Conservation (phyloP, 1,139 yeast genomes). For the Candida sanyaensis region DNA sequence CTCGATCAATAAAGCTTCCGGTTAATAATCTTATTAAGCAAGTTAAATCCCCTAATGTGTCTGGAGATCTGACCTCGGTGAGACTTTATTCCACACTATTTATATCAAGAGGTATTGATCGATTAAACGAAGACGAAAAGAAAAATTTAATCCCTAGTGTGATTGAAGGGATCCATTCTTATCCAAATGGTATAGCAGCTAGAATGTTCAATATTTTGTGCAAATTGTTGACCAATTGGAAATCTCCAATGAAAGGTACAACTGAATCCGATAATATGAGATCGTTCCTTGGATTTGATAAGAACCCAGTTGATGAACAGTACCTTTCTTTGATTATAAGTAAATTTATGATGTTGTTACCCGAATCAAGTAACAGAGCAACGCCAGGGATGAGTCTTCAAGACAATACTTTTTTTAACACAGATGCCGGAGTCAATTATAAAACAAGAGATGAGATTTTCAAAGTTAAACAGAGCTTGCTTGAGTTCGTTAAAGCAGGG, state of each 20-base stretch:
- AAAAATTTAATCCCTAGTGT: constrained; percentile 48
- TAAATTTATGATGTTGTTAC: constrained; percentile 58
- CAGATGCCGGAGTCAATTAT: constrained; percentile 64
- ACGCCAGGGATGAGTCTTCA: constrained; percentile 60
- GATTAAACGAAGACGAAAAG: constrained; percentile 40
- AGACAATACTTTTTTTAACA: constrained; percentile 63
- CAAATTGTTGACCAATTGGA: constrained; percentile 54
- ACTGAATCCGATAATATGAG: constrained; percentile 40
- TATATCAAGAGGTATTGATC: constrained; percentile 63
- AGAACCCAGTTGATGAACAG: constrained; percentile 34
- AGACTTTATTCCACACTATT: constrained; percentile 67
- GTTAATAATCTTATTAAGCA: constrained; percentile 62
- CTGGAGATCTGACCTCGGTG: constrained; percentile 52
- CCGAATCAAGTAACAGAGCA: constrained; percentile 29
- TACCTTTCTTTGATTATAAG: constrained; percentile 51
- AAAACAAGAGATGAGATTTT: constrained; percentile 49
- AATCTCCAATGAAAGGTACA: constrained; percentile 49
- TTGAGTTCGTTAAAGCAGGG: constrained; percentile 38
- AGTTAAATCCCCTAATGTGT: constrained; percentile 53
- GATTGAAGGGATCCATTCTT: constrained; percentile 45
- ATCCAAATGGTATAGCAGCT: constrained; percentile 47
- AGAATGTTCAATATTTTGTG: constrained; percentile 63
- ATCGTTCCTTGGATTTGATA: constrained; percentile 28
- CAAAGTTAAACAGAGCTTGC: constrained; percentile 40
- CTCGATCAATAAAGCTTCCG: constrained; percentile 60